These are phyloP conservation scores for Yarrowia sp. DNA, from an alignment of 805 yeast species.

Conservation along the genomic window DNA sequence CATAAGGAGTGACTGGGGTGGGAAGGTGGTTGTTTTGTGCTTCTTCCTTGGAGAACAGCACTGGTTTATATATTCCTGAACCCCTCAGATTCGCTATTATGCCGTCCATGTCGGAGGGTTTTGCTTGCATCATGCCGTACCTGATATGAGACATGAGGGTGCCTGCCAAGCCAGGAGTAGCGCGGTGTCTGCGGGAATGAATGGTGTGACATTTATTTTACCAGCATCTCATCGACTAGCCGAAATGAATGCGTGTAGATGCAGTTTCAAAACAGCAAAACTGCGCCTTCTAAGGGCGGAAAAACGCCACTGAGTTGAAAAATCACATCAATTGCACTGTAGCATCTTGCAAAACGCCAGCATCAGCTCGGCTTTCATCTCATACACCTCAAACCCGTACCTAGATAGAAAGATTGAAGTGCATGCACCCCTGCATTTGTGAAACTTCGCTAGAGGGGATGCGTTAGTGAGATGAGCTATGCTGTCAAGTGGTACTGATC, in stretches of 20 bases:
- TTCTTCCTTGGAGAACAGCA: neutral
- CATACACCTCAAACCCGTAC: neutral
- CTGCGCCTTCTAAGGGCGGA: no score
- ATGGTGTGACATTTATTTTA: no score
- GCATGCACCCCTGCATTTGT: neutral
- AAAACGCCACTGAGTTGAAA: no score
- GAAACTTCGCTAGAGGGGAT: neutral
- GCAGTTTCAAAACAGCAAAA: no score
- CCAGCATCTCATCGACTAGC: no score
- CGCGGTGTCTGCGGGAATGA: neutral
- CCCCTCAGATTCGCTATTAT: neutral
- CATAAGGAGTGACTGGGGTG: conserved; percentile 21
- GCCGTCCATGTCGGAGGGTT: neutral
- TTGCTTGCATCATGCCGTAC: neutral
- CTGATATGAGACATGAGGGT: neutral
- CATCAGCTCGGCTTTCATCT: no score
- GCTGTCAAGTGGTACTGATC: neutral
- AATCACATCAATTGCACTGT: no score
- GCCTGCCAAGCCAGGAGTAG: conserved; percentile 4
- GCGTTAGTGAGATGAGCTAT: neutral
- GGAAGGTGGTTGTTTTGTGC: neutral
- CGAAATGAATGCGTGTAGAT: no score
- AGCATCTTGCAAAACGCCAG: no score
- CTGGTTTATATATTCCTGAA: neutral
- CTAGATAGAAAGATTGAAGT: neutral